Conservation (phyloP, 129 eudicot species). For the Rutidosis leptorrhynchoides region DNA sequence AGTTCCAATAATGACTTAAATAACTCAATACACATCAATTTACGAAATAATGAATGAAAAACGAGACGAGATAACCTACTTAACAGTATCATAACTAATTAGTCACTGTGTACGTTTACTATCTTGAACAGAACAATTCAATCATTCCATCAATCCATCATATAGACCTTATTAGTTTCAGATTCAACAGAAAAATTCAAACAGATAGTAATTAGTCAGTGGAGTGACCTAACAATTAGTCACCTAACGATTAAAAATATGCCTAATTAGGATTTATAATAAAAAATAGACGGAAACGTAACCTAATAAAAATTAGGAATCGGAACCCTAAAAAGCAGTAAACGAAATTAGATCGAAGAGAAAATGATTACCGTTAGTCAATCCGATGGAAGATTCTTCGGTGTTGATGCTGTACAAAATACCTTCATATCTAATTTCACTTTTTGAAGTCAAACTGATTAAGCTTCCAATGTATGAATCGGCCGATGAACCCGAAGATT, state of each 20-base stretch:
- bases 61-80: not conserved
- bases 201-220: too few species aligned
- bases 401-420: conserved; percentile 74
- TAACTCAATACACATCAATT: not conserved
- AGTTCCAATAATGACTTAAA: not conserved
- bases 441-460: conserved; percentile 83
- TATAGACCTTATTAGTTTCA: not conserved
- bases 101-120: too few species aligned
- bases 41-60: not conserved
- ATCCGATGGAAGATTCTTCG: conserved; percentile 82
- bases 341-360: conserved; percentile 8
- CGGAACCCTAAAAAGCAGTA: not conserved
- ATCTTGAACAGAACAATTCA: too few species aligned
- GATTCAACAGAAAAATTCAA: not conserved
- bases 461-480: conserved; percentile 87
- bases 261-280: too few species aligned
- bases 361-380: conserved; percentile 54
- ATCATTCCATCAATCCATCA: too few species aligned
- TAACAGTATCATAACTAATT: conserved; percentile 17
- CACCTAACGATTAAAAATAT: not conserved
- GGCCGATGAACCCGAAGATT: conserved; percentile 65
- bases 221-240: conserved; percentile 11
- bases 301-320: not conserved
- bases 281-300: too few species aligned
- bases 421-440: conserved; percentile 90